Conservation (phyloP, 2,329 filamentous ascomycete species). For the Stemphylium beticola region DNA sequence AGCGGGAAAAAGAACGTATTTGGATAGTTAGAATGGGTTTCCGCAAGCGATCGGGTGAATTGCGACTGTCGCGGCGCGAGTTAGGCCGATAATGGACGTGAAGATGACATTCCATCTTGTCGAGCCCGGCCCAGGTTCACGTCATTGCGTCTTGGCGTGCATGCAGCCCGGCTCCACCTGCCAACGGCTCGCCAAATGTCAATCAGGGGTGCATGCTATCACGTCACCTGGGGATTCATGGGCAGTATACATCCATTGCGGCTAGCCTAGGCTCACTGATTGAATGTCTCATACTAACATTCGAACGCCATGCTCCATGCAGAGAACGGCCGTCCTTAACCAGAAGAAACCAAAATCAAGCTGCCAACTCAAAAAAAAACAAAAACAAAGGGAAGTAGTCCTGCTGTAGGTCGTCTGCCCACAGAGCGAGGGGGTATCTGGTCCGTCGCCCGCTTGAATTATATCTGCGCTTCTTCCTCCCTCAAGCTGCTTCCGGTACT, state of each 20-base stretch:
- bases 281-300: conserved; percentile 3
- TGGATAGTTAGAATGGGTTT: neutral
- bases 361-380: too few species aligned
- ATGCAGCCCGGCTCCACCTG: conserved; percentile 16
- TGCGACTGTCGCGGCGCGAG: conserved; percentile 8
- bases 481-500: conserved; percentile 2
- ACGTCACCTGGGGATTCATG: neutral
- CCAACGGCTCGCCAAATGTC: conserved; percentile 13
- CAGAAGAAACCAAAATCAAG: conserved; percentile 10
- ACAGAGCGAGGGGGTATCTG: conserved; percentile 24
- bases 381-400: conserved; percentile 18
- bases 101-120: conserved; percentile 10
- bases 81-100: neutral
- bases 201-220: conserved; percentile 8
- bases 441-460: conserved; percentile 14
- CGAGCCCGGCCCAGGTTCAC: conserved; percentile 21
- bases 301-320: conserved; percentile 16
- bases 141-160: conserved; percentile 22
- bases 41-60: neutral
- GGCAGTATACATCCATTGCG: neutral
- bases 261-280: neutral
- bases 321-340: conserved; percentile 9
- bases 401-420: conserved; percentile 12
- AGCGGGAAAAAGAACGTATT: neutral
- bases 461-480: conserved; percentile 4